Percentiles rank a stretch among this genome's conserved stretches.
These are phyloP conservation scores for Geotrichum aggregatum DNA, from an alignment of 1,139 yeast genomes.

Conservation along the genomic window DNA sequence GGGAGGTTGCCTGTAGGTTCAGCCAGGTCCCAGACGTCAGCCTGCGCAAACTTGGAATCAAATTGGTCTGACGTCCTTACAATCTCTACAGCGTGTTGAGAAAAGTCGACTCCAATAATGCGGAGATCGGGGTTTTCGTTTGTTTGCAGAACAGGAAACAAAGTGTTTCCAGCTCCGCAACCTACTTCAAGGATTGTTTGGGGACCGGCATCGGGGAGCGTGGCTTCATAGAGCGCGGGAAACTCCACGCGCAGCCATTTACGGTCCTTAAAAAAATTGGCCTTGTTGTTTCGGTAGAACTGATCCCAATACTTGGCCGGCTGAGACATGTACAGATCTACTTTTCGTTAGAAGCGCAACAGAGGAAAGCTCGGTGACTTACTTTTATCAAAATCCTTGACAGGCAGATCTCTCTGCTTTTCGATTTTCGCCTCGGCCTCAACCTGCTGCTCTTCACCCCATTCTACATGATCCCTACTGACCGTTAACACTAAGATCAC, in stretches of 20 bases:
- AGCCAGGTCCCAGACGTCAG: constrained; percentile 95
- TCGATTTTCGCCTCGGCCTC: constrained; percentile 72
- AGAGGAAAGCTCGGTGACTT: not conserved
- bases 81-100: constrained; percentile 82
- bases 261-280: constrained; percentile 91
- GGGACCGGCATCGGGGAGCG: constrained; percentile 64
- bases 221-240: constrained; percentile 75
- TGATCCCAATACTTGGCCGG: constrained; percentile 97
- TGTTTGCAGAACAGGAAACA: constrained; percentile 80
- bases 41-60: constrained; percentile 62
- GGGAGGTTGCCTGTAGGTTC: constrained; percentile 72
- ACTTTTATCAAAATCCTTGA: constrained; percentile 73
- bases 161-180: constrained; percentile 97
- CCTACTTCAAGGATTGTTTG: constrained; percentile 84
- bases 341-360: not conserved
- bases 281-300: constrained; percentile 83
- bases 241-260: constrained; percentile 95
- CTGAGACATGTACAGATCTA: constrained; percentile 60
- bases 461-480: constrained; percentile 79
- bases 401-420: constrained; percentile 77
- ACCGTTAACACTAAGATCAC: not conserved
- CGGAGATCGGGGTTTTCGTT: constrained; percentile 73
- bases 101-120: constrained; percentile 85
- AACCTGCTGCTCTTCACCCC: constrained; percentile 85
- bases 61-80: constrained; percentile 62